Evolutionary conservation across 257 asterid species (phyloP).

Genomic region (Primulina eburnea): DNA sequence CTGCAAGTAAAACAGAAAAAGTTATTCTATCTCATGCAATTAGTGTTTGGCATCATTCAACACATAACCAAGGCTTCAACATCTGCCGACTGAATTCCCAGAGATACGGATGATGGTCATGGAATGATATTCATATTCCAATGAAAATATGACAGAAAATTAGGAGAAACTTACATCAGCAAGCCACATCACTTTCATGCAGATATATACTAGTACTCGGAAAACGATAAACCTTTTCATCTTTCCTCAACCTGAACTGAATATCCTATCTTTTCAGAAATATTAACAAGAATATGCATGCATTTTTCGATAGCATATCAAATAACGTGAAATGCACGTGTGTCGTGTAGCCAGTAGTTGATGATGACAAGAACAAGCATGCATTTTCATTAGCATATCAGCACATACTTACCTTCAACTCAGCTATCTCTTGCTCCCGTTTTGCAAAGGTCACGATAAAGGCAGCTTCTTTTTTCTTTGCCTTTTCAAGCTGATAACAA

Average conservation of each 20-base stretch:
- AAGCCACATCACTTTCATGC: background rate
- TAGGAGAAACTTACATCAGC: slow-evolving; percentile 3
- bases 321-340: background rate
- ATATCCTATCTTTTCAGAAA: background rate
- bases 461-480: slow-evolving; percentile 95
- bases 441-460: slow-evolving; percentile 94
- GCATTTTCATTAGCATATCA: background rate
- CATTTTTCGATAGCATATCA: background rate
- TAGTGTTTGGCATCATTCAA: slow-evolving; percentile 2
- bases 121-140: slow-evolving; percentile 5
- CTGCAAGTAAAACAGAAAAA: background rate
- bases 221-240: background rate
- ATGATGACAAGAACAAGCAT: background rate
- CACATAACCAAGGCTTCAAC: slow-evolving; percentile 2
- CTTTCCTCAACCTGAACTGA: background rate
- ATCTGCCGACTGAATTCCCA: background rate
- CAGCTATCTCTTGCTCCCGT: slow-evolving; percentile 99
- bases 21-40: background rate
- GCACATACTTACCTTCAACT: slow-evolving; percentile 37
- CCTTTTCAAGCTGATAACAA: slow-evolving; percentile 73
- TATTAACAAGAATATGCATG: slow-evolving; percentile 9
- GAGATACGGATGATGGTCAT: background rate
- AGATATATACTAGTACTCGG: background rate
- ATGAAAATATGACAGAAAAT: background rate
- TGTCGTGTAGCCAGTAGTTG: background rate